Evolutionary conservation across 345 rosid species (phyloP).

Genomic region (Murraya koenigii): DNA sequence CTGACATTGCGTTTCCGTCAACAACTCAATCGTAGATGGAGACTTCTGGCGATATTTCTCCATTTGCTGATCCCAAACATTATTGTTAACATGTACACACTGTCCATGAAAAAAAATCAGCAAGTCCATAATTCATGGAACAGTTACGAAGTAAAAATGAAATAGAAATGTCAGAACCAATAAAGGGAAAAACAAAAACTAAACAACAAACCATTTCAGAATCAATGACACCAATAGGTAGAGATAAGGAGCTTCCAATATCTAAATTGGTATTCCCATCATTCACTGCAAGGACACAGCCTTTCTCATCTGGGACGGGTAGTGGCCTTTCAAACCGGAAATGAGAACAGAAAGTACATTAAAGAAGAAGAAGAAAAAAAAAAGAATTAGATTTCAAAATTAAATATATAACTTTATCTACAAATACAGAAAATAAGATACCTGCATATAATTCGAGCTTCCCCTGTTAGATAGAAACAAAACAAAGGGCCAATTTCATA

Average conservation of each 20-base stretch:
- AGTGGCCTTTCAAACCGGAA: conserved; percentile 47
- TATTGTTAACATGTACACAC: conserved; percentile 37
- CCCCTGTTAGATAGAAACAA: conserved; percentile 40
- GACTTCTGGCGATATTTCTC: conserved; percentile 44
- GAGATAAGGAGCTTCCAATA: conserved; percentile 38
- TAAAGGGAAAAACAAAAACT: background rate
- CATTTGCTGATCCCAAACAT: conserved; percentile 50
- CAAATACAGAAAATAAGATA: conserved; percentile 11
- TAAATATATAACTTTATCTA: background rate
- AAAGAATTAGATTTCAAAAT: background rate
- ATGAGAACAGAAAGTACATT: background rate
- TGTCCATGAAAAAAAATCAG: conserved; percentile 20
- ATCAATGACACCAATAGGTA: conserved; percentile 59
- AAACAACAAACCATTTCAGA: conserved; percentile 50
- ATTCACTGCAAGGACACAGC: conserved; percentile 36
- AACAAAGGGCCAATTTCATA: conserved; percentile 7
- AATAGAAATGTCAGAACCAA: background rate
- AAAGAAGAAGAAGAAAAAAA: background rate
- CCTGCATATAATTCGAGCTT: conserved; percentile 78
- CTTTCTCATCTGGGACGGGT: conserved; percentile 31
- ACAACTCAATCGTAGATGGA: conserved; percentile 62
- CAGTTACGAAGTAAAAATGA: background rate
- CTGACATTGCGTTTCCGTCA: conserved; percentile 39
- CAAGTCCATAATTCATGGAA: conserved; percentile 8
- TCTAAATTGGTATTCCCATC: conserved; percentile 37